phyloP scores from a whole-genome alignment of 2,329 filamentous ascomycete species.

The Epichloe typhina region DNA sequence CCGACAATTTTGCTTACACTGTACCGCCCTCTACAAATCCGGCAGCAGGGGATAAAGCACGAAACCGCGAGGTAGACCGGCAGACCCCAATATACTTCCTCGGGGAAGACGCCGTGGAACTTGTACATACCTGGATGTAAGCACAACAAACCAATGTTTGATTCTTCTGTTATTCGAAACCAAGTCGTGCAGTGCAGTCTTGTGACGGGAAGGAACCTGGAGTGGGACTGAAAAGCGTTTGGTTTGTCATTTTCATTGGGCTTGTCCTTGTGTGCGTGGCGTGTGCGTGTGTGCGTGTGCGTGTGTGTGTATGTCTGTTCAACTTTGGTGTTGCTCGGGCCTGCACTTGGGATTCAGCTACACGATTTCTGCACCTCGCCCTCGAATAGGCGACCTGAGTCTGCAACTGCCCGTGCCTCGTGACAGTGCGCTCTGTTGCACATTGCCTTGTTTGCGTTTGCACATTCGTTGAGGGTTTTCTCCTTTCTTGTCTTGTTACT shows the following conservation, averaged over 20 bases:
- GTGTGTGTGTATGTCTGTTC: neutral
- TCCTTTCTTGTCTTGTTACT: neutral
- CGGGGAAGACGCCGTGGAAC: neutral
- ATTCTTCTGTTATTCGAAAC: neutral
- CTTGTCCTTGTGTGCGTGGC: neutral
- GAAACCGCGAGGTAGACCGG: neutral
- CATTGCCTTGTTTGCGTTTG: conserved; percentile 4
- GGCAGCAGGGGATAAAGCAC: neutral
- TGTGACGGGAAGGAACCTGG: neutral
- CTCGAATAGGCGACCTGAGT: conserved; percentile 9
- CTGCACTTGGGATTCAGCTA: neutral
- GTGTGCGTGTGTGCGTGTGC: no score
- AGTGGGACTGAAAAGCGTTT: neutral
- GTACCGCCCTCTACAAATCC: neutral
- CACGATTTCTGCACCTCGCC: conserved; percentile 5
- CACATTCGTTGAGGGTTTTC: neutral
- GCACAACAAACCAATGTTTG: neutral
- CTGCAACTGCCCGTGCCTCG: conserved; percentile 16
- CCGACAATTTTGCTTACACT: neutral
- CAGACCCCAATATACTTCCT: neutral
- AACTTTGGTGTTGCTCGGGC: neutral
- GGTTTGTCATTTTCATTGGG: neutral
- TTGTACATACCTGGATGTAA: neutral
- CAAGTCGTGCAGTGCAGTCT: neutral
- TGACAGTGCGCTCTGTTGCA: conserved; percentile 9